Percentiles rank a stretch among this genome's conserved stretches.
Conservation (phyloP, 768 basidiomycete genomes). For the Termitomyces sp. region DNA sequence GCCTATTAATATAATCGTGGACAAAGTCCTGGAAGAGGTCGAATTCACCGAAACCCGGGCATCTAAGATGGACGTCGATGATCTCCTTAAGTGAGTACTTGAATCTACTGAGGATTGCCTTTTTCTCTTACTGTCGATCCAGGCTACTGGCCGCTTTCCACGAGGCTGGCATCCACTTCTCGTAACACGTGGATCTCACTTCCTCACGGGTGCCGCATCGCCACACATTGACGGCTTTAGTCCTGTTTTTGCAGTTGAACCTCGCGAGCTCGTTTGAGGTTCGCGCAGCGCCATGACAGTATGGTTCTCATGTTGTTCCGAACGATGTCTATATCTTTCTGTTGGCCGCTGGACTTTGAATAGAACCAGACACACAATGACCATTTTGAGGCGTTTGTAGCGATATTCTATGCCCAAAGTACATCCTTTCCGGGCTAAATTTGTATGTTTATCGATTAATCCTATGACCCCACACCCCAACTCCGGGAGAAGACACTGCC, state of each 20-base stretch:
- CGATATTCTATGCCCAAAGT: background rate
- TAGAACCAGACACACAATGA: constrained; percentile 6
- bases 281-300: constrained; percentile 3
- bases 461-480: no score
- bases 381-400: background rate
- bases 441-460: background rate
- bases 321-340: background rate
- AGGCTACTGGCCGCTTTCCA: constrained; percentile 75
- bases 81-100: constrained; percentile 73
- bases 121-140: background rate
- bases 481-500: background rate
- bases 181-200: constrained; percentile 29
- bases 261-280: background rate
- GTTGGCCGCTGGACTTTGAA: background rate
- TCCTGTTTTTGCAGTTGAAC: background rate
- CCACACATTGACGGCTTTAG: background rate
- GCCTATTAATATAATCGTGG: constrained; percentile 67
- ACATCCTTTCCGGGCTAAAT: background rate
- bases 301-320: background rate
- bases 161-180: constrained; percentile 71
- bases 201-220: background rate
- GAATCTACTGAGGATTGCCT: background rate
- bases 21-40: constrained; percentile 67
- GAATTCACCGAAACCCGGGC: constrained; percentile 77
- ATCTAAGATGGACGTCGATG: constrained; percentile 92